phyloP scores from a whole-genome alignment of 495 filamentous ascomycete species.

The Talaromyces ruber region DNA sequence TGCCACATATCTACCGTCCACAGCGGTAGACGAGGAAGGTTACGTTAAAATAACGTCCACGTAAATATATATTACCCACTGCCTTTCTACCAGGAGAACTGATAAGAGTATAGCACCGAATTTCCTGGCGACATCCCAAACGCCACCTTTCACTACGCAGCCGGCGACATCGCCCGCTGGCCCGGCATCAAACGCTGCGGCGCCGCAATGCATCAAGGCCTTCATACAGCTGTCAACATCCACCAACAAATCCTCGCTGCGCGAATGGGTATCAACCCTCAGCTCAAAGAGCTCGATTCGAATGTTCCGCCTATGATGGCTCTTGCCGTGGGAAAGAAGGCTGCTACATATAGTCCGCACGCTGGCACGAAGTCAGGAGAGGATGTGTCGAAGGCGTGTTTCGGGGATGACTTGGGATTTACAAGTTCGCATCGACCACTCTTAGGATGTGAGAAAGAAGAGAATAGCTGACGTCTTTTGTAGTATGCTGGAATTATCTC shows the following conservation, averaged over 20 bases:
- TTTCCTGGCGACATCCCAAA: slow-evolving; percentile 41
- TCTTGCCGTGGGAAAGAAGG: slow-evolving; percentile 56
- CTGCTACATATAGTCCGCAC: slow-evolving; percentile 47
- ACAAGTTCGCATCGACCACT: slow-evolving; percentile 18
- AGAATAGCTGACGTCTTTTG: neutral
- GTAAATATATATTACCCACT: neutral
- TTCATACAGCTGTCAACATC: slow-evolving; percentile 50
- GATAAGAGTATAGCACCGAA: slow-evolving; percentile 13
- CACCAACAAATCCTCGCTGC: slow-evolving; percentile 45
- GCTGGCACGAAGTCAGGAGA: slow-evolving; percentile 43
- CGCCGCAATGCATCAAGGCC: slow-evolving; percentile 58
- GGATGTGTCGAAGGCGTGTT: slow-evolving; percentile 50
- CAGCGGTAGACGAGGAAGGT: slow-evolving; percentile 41
- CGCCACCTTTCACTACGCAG: slow-evolving; percentile 47
- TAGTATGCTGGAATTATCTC: slow-evolving; percentile 52
- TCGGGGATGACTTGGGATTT: slow-evolving; percentile 60
- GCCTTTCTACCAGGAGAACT: neutral
- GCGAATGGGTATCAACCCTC: slow-evolving; percentile 22
- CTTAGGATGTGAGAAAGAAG: neutral
- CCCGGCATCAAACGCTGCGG: slow-evolving; percentile 65
- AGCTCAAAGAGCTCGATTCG: slow-evolving; percentile 29
- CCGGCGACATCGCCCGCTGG: slow-evolving; percentile 41
- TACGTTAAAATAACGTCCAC: slow-evolving; percentile 46
- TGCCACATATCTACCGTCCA: slow-evolving; percentile 42
- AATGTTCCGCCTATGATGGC: slow-evolving; percentile 56